Conservation (phyloP, 768 basidiomycete genomes). For the Rhizopogon roseolus region DNA sequence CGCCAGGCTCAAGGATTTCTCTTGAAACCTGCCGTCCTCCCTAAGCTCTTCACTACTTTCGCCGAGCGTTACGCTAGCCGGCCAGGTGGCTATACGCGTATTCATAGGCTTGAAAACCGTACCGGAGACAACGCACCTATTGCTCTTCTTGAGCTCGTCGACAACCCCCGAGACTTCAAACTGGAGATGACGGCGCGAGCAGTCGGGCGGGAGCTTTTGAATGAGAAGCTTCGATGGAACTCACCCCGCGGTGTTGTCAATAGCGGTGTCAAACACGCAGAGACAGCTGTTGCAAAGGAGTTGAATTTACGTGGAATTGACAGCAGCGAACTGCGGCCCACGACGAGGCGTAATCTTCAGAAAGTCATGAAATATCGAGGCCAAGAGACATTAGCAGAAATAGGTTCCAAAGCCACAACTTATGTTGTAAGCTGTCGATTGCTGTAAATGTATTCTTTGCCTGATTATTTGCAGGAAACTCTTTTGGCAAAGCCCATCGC, state of each 20-base stretch:
- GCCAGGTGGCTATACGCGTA: conserved; percentile 92
- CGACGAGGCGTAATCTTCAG: conserved; percentile 72
- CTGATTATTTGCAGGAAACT: conserved; percentile 45
- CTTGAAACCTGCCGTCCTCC: conserved; percentile 61
- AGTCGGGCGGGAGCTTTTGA: conserved; percentile 78
- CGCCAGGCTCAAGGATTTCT: conserved; percentile 75
- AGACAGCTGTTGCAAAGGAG: conserved; percentile 46
- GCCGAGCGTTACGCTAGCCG: conserved; percentile 76
- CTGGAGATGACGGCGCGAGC: conserved; percentile 87
- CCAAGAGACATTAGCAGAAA: conserved; percentile 36
- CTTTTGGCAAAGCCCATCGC: conserved; percentile 62
- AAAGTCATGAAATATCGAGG: conserved; percentile 65
- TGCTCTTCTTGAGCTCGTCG: conserved; percentile 92
- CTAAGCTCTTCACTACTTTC: conserved; percentile 81
- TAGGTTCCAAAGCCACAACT: conserved; percentile 53
- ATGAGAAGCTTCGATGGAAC: conserved; percentile 43
- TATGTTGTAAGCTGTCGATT: conserved; percentile 55
- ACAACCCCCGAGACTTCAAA: conserved; percentile 84
- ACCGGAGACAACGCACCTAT: conserved; percentile 90
- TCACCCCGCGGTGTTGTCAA: conserved; percentile 46
- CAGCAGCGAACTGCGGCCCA: conserved; percentile 46
- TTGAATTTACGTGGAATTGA: conserved; percentile 32
- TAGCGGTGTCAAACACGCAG: conserved; percentile 41
- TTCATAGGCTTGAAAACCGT: conserved; percentile 88
- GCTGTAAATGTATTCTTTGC: neutral